Evolutionary conservation across 306 rosid species (phyloP).

Genomic region (Malus sylvestris): DNA sequence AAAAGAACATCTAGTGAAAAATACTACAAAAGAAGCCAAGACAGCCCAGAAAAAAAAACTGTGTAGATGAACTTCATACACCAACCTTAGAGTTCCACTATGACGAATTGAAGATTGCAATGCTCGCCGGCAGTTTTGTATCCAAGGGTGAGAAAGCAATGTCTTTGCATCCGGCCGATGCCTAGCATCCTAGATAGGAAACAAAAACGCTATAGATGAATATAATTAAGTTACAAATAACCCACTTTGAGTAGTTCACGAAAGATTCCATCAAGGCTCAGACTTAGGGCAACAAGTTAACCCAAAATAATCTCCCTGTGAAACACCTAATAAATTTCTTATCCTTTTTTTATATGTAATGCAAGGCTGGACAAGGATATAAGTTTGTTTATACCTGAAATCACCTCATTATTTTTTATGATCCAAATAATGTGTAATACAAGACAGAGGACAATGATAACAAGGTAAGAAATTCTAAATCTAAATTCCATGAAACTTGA

Average conservation of each 20-base stretch:
- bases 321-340: background rate
- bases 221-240: background rate
- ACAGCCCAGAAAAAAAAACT: background rate
- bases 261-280: background rate
- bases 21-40: background rate
- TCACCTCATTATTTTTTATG: background rate
- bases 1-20: background rate
- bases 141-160: conserved; percentile 94
- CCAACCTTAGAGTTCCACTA: conserved; percentile 79
- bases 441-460: too few relatives aligned
- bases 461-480: background rate
- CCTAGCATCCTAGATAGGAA: conserved; percentile 80
- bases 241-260: background rate
- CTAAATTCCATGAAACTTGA: background rate
- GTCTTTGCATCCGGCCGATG: conserved; percentile 98
- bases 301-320: too few relatives aligned
- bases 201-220: conserved; percentile 8
- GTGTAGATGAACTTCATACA: conserved; percentile 4
- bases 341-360: background rate
- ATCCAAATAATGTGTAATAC: too few relatives aligned
- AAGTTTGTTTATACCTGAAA: background rate
- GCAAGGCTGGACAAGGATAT: background rate
- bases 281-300: background rate
- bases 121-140: conserved; percentile 69
- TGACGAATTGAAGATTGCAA: conserved; percentile 94